These are phyloP conservation scores for Pestalotiopsis sp. DNA, from an alignment of 2,329 filamentous ascomycete species.

Conservation along the genomic window DNA sequence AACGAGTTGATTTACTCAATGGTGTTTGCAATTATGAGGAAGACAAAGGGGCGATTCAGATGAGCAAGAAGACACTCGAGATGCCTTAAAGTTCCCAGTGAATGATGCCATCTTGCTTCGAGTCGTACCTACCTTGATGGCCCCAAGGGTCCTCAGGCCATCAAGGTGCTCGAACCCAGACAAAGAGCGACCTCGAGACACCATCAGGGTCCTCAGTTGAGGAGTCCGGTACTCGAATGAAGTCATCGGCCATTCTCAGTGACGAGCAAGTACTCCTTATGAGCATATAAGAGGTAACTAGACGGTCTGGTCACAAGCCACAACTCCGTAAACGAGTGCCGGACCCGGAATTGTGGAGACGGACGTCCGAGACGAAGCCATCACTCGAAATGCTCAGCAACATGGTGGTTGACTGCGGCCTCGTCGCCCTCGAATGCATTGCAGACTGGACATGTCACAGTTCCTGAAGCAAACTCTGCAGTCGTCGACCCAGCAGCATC, in stretches of 20 bases:
- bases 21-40: not conserved
- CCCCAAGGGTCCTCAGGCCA: conserved; percentile 7
- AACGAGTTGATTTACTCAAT: not conserved
- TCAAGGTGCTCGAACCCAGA: conserved; percentile 5
- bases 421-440: conserved; percentile 69
- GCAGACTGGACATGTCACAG: conserved; percentile 65
- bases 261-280: too few relatives aligned
- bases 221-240: not conserved
- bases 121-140: conserved; percentile 8
- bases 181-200: not conserved
- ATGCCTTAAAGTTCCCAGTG: not conserved
- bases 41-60: not conserved
- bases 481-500: conserved; percentile 17
- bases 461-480: conserved; percentile 30
- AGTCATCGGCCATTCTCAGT: not conserved
- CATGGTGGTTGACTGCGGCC: conserved; percentile 68
- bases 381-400: conserved; percentile 59
- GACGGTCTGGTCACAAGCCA: not conserved
- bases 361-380: too few relatives aligned
- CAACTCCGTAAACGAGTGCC: not conserved
- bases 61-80: not conserved
- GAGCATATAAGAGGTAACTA: not conserved
- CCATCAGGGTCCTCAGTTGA: not conserved
- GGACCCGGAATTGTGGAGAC: not conserved
- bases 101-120: not conserved